Conservation (phyloP, 108 stramenopile genomes). For the Skeletonema grethae region DNA sequence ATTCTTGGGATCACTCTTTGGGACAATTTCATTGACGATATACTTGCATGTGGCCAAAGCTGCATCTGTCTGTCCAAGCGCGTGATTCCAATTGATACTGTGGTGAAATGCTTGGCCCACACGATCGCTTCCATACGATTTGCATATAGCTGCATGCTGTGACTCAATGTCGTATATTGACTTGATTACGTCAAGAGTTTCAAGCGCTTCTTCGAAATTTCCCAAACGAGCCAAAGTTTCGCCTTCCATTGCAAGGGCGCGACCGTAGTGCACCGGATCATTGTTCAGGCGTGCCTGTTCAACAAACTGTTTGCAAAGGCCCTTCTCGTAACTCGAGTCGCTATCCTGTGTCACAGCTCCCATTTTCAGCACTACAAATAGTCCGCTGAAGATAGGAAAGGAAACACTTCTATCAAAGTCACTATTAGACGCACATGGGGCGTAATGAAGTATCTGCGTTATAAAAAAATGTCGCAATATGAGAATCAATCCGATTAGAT, state of each 20-base stretch:
- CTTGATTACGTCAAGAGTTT: conserved; percentile 40
- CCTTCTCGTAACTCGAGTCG: conserved; percentile 51
- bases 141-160: conserved; percentile 54
- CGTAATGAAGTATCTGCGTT: conserved; percentile 42
- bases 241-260: conserved; percentile 67
- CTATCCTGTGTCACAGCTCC: conserved; percentile 53
- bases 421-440: conserved; percentile 26
- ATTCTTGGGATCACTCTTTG: conserved; percentile 59
- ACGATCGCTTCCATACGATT: conserved; percentile 64
- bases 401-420: conserved; percentile 57
- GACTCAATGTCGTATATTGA: conserved; percentile 56
- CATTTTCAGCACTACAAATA: conserved; percentile 55
- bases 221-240: conserved; percentile 59
- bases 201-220: conserved; percentile 57
- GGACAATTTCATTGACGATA: conserved; percentile 54
- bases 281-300: conserved; percentile 56
- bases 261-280: conserved; percentile 61
- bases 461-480: background rate
- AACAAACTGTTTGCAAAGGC: conserved; percentile 54
- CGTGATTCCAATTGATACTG: conserved; percentile 49
- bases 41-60: conserved; percentile 54
- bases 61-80: conserved; percentile 40
- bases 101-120: conserved; percentile 58
- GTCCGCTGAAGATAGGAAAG: conserved; percentile 68
- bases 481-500: background rate